phyloP scores from a whole-genome alignment of 768 basidiomycete species.

The Scleroderma citrinum region DNA sequence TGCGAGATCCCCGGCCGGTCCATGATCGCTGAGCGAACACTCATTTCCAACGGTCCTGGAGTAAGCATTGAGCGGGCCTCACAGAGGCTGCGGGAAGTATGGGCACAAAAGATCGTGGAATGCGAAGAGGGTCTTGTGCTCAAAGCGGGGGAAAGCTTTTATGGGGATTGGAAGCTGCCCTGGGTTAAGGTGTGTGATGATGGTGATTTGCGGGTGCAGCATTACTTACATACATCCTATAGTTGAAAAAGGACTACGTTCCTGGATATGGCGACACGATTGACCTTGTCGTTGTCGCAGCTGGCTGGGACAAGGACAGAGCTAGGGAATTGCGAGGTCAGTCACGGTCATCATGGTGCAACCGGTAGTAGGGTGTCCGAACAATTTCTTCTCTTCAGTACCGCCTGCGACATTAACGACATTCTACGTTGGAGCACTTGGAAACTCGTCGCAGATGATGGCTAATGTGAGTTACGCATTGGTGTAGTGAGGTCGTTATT shows the following conservation, averaged over 20 bases:
- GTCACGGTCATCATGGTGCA: constrained; percentile 6
- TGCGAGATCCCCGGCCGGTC: constrained; percentile 49
- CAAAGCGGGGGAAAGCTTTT: constrained; percentile 64
- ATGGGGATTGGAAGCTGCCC: constrained; percentile 56
- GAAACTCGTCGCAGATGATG: constrained; percentile 40
- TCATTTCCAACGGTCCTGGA: constrained; percentile 30
- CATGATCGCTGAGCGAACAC: constrained; percentile 53
- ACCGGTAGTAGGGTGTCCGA: not conserved
- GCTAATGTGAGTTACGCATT: constrained; percentile 31
- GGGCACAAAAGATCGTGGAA: constrained; percentile 46
- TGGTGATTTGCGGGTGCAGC: constrained; percentile 12
- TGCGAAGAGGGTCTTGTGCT: constrained; percentile 70
- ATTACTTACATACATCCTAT: not conserved
- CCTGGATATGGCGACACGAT: constrained; percentile 75
- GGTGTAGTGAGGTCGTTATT: not conserved
- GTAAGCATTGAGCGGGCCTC: constrained; percentile 7
- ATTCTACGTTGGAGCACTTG: constrained; percentile 70
- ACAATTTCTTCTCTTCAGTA: constrained; percentile 37
- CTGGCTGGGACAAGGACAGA: constrained; percentile 73
- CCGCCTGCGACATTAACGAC: constrained; percentile 67
- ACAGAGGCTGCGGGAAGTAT: constrained; percentile 36
- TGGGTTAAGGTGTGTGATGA: constrained; percentile 67
- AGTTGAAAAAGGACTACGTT: constrained; percentile 85
- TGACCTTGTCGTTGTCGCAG: constrained; percentile 74
- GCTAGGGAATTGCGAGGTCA: constrained; percentile 71